Conservation (phyloP, 306 rosid genomes). For the Glycine latifolia region DNA sequence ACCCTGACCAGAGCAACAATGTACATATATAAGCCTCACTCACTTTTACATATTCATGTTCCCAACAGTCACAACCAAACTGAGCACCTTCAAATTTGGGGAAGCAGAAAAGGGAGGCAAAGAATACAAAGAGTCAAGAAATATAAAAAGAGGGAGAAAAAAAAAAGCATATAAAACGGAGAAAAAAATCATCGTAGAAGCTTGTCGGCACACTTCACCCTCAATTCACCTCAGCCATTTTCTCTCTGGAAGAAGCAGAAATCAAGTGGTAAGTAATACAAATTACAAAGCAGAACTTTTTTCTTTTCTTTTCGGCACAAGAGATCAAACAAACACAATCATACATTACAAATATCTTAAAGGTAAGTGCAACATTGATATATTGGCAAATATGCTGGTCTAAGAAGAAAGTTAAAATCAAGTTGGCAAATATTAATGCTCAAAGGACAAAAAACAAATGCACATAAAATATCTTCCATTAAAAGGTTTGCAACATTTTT, state of each 20-base stretch:
- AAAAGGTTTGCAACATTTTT: background rate
- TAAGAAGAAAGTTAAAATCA: constrained; percentile 13
- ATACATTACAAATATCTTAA: background rate
- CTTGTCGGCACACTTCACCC: constrained; percentile 42
- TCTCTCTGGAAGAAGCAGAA: constrained; percentile 73
- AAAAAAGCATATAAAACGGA: constrained; percentile 40
- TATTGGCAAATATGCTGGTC: background rate
- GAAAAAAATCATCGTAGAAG: constrained; percentile 50
- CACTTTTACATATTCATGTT: constrained; percentile 50
- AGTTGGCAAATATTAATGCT: constrained; percentile 22
- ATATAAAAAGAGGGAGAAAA: background rate
- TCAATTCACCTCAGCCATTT: constrained; percentile 81
- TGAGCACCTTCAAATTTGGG: constrained; percentile 38
- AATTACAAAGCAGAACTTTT: constrained; percentile 16
- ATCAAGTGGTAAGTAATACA: constrained; percentile 45
- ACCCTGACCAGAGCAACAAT: constrained; percentile 45
- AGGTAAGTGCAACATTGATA: constrained; percentile 15
- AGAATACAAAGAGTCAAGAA: constrained; percentile 50
- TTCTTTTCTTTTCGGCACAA: background rate
- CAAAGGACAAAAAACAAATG: constrained; percentile 7
- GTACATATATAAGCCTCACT: constrained; percentile 60
- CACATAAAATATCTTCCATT: background rate
- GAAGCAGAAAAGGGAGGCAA: constrained; percentile 46
- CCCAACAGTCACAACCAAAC: constrained; percentile 44
- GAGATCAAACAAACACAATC: constrained; percentile 27